These are phyloP conservation scores for Trichosporon faecale DNA, from an alignment of 1,284 basidiomycete genomes.

Conservation along the genomic window DNA sequence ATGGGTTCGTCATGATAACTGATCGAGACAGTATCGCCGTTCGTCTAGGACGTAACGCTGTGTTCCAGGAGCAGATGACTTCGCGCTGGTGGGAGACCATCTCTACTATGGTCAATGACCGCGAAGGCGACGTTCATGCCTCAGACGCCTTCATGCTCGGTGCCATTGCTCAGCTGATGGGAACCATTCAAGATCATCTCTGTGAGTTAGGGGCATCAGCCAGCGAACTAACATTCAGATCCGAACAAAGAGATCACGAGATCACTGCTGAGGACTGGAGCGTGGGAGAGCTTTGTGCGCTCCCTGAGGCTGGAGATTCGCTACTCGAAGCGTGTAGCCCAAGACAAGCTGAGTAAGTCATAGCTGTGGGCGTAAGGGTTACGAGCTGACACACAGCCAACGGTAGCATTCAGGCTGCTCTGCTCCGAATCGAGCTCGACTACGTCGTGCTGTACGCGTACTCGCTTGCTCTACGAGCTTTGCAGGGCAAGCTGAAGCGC, in stretches of 20 bases:
- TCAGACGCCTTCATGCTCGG: constrained; percentile 19
- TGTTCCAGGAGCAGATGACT: constrained; percentile 21
- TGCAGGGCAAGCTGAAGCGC: constrained; percentile 22
- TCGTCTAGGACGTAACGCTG: constrained; percentile 22
- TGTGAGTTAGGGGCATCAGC: not conserved
- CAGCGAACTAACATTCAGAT: not conserved
- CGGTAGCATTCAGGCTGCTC: constrained; percentile 15
- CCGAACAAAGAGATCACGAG: constrained; percentile 21
- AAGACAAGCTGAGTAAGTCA: constrained; percentile 14
- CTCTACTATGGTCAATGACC: constrained; percentile 9
- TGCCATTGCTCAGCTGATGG: constrained; percentile 15
- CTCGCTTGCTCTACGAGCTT: constrained; percentile 16
- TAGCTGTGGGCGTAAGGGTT: too few species aligned
- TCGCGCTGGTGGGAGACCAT: constrained; percentile 24
- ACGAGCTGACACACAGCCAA: not conserved
- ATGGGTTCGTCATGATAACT: too few species aligned
- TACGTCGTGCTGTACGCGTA: constrained; percentile 23
- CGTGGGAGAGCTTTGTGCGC: constrained; percentile 20
- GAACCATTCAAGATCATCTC: constrained; percentile 20
- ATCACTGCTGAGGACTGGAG: constrained; percentile 15
- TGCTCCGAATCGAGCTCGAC: constrained; percentile 21
- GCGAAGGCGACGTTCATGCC: constrained; percentile 8
- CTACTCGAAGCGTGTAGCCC: constrained; percentile 13
- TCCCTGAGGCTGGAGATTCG: constrained; percentile 18
- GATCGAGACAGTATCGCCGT: constrained; percentile 16